Evolutionary conservation across 345 rosid species (phyloP), one percentile per base, ranked within the genome.

Genomic region (Syzygium aqueum): DNA sequence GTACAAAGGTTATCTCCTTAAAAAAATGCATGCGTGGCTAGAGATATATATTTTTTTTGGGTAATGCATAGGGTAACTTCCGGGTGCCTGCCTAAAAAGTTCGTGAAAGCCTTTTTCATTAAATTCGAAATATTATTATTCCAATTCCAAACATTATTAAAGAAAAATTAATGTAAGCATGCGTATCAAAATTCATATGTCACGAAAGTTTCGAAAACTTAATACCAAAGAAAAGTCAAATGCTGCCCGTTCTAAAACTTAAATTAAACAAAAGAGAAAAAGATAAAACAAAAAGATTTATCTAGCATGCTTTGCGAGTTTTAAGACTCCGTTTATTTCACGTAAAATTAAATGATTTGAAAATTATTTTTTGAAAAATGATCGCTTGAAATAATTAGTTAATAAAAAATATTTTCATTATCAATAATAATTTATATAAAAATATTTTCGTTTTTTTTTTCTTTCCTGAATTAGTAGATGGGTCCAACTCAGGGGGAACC

Each of bases 361-460:
- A 50, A 50, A 50, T 50, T 3, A 23, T 23, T 23, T 23, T 0
- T 0, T 28, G 0, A 23, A 57, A 57, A 23, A 10, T 0, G 13
- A 57, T 13, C 25, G 2, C 63, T 57, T 23, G 0, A 56, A 56
- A 57, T 57, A 23, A 57, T 57, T 59, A 59, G 13, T 27, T 0
- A 59, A 27, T 59, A n/a, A 27, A 57, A 25, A 27, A 59, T 6
- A 43, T 11, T 59, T 25, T 27, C 65, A 11, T 59, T 11, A 23
- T 57, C 63, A 23, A 57, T 57, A 43, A 43, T 43, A 43, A 43
- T 43, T 43, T 43, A 43, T 43, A 43, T 43, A 1, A 43, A 43
- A 43, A 43, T 43, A 43, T 43, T 43, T 40, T 40, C 43, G 5
- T n/a, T 30, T 33, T 65, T 8, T 17, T 3, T 33, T 10, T 28